These are phyloP conservation scores for Penicillium flavigenum DNA, from an alignment of 495 filamentous ascomycete species.

Conservation along the genomic window DNA sequence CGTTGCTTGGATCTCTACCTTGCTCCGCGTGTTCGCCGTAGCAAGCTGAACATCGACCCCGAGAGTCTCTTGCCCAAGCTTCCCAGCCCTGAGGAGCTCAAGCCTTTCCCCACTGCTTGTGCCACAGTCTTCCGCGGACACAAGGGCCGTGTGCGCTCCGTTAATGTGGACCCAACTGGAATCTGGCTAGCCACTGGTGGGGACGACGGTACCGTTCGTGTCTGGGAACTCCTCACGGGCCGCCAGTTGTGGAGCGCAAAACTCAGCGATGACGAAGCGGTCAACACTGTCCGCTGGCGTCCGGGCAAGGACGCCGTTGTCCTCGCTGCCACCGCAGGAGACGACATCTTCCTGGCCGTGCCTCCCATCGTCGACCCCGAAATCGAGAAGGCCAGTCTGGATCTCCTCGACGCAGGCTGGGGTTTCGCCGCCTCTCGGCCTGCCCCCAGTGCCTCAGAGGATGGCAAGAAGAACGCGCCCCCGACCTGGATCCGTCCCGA, in stretches of 20 bases:
- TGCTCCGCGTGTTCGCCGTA: constrained; percentile 86
- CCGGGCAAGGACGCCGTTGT: constrained; percentile 78
- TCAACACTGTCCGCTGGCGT: constrained; percentile 87
- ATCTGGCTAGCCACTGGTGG: constrained; percentile 85
- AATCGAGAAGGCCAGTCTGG: constrained; percentile 68
- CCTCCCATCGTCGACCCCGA: constrained; percentile 72
- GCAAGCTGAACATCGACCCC: constrained; percentile 94
- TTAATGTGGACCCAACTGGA: constrained; percentile 75
- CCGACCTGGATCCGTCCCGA: constrained; percentile 82
- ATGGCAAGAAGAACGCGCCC: constrained; percentile 69
- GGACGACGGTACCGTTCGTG: constrained; percentile 86
- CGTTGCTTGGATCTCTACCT: constrained; percentile 93
- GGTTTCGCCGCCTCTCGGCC: constrained; percentile 77
- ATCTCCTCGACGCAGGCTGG: constrained; percentile 80
- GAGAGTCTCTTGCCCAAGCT: constrained; percentile 91
- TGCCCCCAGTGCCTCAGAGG: constrained; percentile 55
- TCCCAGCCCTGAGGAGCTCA: constrained; percentile 88
- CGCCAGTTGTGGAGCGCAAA: constrained; percentile 83
- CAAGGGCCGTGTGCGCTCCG: constrained; percentile 79
- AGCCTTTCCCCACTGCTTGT: constrained; percentile 87
- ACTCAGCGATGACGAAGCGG: constrained; percentile 75
- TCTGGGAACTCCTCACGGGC: constrained; percentile 88
- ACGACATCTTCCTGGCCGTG: constrained; percentile 79
- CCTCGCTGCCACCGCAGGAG: constrained; percentile 77
- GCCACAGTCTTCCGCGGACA: constrained; percentile 84